Conservation (phyloP, 345 rosid genomes). For the Alliaria petiolata region DNA sequence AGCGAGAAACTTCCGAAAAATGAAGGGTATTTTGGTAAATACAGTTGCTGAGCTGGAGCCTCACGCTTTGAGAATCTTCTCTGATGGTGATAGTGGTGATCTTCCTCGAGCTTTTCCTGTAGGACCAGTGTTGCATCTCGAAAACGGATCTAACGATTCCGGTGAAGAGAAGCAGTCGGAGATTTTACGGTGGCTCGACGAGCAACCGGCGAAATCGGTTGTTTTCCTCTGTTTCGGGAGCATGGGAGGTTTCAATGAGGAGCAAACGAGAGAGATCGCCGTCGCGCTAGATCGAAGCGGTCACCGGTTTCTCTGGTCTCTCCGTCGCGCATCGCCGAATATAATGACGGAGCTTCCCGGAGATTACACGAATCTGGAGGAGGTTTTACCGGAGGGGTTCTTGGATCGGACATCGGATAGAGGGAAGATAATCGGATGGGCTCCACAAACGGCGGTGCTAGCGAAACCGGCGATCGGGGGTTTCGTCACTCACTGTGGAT, state of each 20-base stretch:
- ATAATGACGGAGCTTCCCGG: neutral
- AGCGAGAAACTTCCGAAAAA: slow-evolving; percentile 21
- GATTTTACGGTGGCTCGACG: slow-evolving; percentile 50
- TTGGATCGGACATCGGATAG: slow-evolving; percentile 33
- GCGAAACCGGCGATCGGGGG: slow-evolving; percentile 47
- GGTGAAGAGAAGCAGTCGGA: neutral
- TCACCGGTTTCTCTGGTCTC: slow-evolving; percentile 53
- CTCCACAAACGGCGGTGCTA: slow-evolving; percentile 46
- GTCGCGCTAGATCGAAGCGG: slow-evolving; percentile 41
- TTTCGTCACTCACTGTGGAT: slow-evolving; percentile 62
- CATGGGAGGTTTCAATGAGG: slow-evolving; percentile 47
- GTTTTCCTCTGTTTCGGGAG: slow-evolving; percentile 71
- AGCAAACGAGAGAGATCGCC: slow-evolving; percentile 48
- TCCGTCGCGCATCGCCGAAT: slow-evolving; percentile 31
- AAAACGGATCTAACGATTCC: neutral
- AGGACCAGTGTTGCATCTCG: slow-evolving; percentile 49
- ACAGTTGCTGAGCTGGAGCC: slow-evolving; percentile 53
- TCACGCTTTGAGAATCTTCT: slow-evolving; percentile 21
- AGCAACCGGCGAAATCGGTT: slow-evolving; percentile 46
- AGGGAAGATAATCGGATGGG: slow-evolving; percentile 57
- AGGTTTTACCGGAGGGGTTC: slow-evolving; percentile 45
- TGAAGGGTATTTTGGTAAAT: slow-evolving; percentile 51
- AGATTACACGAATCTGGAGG: slow-evolving; percentile 12
- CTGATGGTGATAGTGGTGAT: neutral
- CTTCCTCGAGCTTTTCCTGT: slow-evolving; percentile 36